Evolutionary conservation across 306 rosid genomes (phyloP).

Genomic region (Gillenia trifoliata): DNA sequence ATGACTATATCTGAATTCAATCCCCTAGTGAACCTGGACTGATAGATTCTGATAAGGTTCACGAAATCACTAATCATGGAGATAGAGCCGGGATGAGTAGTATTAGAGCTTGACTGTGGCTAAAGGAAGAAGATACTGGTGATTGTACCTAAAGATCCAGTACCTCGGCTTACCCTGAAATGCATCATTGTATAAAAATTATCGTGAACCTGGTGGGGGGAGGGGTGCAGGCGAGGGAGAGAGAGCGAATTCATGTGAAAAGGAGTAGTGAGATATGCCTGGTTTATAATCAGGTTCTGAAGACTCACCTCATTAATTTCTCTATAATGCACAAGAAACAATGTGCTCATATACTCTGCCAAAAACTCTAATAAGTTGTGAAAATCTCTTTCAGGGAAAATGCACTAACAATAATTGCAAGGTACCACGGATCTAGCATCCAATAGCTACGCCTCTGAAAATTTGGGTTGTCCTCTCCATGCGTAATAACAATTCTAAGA

Average conservation of each 20-base stretch:
- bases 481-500: constrained; percentile 96
- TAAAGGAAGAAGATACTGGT: constrained; percentile 46
- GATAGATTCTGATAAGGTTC: constrained; percentile 56
- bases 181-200: constrained; percentile 12
- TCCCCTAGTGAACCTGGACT: constrained; percentile 67
- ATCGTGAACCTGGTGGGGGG: not conserved
- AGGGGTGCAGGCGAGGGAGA: not conserved
- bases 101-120: constrained; percentile 35
- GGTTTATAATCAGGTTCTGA: constrained; percentile 20
- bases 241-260: not conserved
- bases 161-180: constrained; percentile 58
- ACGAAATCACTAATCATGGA: constrained; percentile 33
- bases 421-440: constrained; percentile 91
- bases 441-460: constrained; percentile 97
- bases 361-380: constrained; percentile 16
- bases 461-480: constrained; percentile 79
- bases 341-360: constrained; percentile 84
- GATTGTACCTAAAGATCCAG: constrained; percentile 44
- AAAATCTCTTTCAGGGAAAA: constrained; percentile 3
- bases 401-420: constrained; percentile 17
- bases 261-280: not conserved
- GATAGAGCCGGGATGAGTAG: constrained; percentile 39
- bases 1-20: constrained; percentile 49
- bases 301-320: constrained; percentile 72
- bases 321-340: constrained; percentile 95